Percentiles rank a stretch among this genome's conserved stretches.
phyloP scores from a whole-genome alignment of 2,329 filamentous ascomycete genomes.

The Xylariaceae sp. region DNA sequence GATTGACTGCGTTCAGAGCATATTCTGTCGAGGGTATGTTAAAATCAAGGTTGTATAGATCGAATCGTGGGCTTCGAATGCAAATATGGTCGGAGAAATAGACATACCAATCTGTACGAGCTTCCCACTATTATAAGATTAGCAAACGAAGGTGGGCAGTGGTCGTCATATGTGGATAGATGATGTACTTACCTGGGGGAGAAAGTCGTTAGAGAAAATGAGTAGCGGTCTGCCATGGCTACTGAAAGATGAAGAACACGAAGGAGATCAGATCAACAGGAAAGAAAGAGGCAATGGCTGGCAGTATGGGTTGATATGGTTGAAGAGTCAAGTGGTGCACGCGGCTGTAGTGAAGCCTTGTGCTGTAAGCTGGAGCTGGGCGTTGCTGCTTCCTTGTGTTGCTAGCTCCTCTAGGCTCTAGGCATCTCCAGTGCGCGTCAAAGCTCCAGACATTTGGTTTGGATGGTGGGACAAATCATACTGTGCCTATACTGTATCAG shows the following conservation, averaged over 20 bases:
- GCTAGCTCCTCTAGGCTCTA: conserved; percentile 16
- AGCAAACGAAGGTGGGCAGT: conserved; percentile 9
- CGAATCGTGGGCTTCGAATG: neutral
- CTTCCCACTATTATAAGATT: conserved; percentile 71
- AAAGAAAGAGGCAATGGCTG: conserved; percentile 4
- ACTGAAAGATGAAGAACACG: conserved; percentile 5
- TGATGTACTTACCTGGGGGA: conserved; percentile 78
- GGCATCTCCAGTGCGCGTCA: conserved; percentile 24
- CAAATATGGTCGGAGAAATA: conserved; percentile 1
- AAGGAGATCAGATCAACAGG: conserved; percentile 8
- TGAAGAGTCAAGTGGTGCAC: conserved; percentile 4
- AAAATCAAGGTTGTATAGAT: too few species aligned
- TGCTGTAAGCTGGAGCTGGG: conserved; percentile 6
- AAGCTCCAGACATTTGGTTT: conserved; percentile 17
- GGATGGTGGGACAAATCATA: too few species aligned
- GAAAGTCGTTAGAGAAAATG: conserved; percentile 98
- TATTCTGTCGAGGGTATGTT: conserved; percentile 63
- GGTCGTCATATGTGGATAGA: conserved; percentile 2
- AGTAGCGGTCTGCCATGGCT: conserved; percentile 95
- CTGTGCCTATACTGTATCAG: too few species aligned
- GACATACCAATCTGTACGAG: conserved; percentile 90
- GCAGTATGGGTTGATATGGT: conserved; percentile 4
- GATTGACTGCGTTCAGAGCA: conserved; percentile 97
- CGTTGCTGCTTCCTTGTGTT: conserved; percentile 11
- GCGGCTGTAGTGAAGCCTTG: conserved; percentile 17